These are phyloP conservation scores for Poa annua DNA, from an alignment of 176 grass and related monocot species.

Conservation along the genomic window DNA sequence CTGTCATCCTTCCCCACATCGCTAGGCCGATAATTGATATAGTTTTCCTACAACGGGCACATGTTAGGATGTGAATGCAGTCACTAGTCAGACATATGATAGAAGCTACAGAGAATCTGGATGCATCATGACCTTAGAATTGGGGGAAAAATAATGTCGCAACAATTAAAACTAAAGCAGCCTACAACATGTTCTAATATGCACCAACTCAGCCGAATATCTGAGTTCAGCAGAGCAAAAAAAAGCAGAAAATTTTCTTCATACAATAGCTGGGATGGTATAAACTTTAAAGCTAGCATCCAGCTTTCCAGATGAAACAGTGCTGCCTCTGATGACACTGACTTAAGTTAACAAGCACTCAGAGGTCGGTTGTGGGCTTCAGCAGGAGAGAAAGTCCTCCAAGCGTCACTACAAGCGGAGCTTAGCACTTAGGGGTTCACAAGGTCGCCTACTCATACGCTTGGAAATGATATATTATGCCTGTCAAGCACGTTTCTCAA, in stretches of 20 bases:
- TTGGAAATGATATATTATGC: background rate
- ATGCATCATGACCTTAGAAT: slow-evolving; percentile 18
- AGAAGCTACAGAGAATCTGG: background rate
- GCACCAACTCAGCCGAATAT: background rate
- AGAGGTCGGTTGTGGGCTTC: slow-evolving; percentile 1
- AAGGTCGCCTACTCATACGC: background rate
- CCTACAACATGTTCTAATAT: background rate
- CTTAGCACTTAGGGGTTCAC: slow-evolving; percentile 9
- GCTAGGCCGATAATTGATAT: slow-evolving; percentile 91
- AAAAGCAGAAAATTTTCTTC: background rate
- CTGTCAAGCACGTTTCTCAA: no score
- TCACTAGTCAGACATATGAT: background rate
- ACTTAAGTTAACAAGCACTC: background rate
- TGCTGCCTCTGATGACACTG: background rate
- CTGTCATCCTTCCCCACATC: slow-evolving; percentile 82
- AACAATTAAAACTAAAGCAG: background rate
- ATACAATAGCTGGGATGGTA: background rate
- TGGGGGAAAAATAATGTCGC: background rate
- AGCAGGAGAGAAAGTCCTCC: background rate
- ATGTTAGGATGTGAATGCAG: slow-evolving; percentile 32
- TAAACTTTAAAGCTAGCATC: slow-evolving; percentile 25
- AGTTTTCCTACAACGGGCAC: slow-evolving; percentile 80
- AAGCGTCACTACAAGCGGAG: background rate
- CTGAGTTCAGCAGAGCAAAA: background rate
- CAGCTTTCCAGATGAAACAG: slow-evolving; percentile 17